Evolutionary conservation across 2,329 filamentous ascomycete genomes (phyloP).

Genomic region (Beauveria rudraprayagi): DNA sequence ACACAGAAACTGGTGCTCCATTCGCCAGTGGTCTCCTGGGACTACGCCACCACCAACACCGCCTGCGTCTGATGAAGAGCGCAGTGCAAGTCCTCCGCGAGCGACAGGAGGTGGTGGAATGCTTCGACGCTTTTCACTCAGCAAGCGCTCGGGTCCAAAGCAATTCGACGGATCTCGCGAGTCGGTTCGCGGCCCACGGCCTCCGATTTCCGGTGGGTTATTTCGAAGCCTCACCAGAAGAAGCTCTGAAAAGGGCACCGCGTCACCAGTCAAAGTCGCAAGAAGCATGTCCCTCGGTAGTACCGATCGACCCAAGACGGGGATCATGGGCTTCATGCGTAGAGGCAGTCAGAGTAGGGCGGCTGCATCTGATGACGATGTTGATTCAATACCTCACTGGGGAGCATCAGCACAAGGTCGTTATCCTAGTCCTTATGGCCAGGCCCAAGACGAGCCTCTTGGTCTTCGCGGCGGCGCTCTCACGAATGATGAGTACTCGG

Average conservation of each 20-base stretch:
- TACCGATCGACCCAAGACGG: slow-evolving; percentile 38
- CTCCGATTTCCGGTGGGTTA: slow-evolving; percentile 41
- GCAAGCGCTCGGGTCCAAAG: slow-evolving; percentile 24
- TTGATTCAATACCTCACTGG: slow-evolving; percentile 49
- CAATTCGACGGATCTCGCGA: slow-evolving; percentile 31
- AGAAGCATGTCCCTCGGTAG: slow-evolving; percentile 55
- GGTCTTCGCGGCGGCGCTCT: slow-evolving; percentile 33
- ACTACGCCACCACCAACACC: slow-evolving; percentile 65
- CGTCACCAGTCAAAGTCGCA: slow-evolving; percentile 35
- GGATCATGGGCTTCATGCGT: slow-evolving; percentile 34
- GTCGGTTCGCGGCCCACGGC: slow-evolving; percentile 35
- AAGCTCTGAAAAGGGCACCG: slow-evolving; percentile 26
- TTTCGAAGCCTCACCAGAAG: slow-evolving; percentile 37
- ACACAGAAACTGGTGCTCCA: slow-evolving; percentile 92
- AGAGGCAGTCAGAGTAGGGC: slow-evolving; percentile 30
- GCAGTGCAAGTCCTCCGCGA: slow-evolving; percentile 31
- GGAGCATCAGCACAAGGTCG: slow-evolving; percentile 23
- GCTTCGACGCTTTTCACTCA: slow-evolving; percentile 38
- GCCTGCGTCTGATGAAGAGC: slow-evolving; percentile 38
- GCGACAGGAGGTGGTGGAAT: slow-evolving; percentile 29
- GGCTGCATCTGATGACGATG: slow-evolving; percentile 21
- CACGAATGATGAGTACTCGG: slow-evolving; percentile 40
- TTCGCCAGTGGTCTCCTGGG: slow-evolving; percentile 74
- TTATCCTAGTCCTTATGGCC: slow-evolving; percentile 13
- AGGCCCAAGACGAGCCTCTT: slow-evolving; percentile 15